Evolutionary conservation across 2,329 filamentous ascomycete species (phyloP).

Genomic region (Aspergillus fumigatiaffinis): DNA sequence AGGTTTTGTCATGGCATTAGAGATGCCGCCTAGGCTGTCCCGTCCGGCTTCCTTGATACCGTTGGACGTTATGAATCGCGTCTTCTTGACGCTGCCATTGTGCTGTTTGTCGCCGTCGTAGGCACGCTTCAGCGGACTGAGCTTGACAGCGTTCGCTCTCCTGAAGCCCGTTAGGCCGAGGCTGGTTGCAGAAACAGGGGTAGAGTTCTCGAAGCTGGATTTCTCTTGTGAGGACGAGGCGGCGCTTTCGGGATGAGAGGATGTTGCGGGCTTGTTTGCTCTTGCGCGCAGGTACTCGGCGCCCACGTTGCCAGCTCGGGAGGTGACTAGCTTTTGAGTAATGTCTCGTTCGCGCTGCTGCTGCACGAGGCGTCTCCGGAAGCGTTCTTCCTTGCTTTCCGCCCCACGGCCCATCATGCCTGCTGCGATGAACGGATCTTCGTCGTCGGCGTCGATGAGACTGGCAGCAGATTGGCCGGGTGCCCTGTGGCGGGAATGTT

Average conservation of each 20-base stretch:
- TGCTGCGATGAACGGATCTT: conserved; percentile 41
- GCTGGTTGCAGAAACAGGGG: conserved; percentile 10
- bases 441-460: conserved; percentile 39
- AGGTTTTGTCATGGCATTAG: conserved; percentile 35
- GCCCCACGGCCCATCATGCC: conserved; percentile 38
- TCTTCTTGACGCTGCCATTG: conserved; percentile 56
- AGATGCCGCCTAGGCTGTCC: conserved; percentile 60
- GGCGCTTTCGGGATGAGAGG: conserved; percentile 4
- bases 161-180: conserved; percentile 26
- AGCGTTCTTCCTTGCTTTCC: conserved; percentile 40
- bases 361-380: conserved; percentile 40
- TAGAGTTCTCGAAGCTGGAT: conserved; percentile 5
- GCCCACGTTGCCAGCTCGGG: conserved; percentile 33
- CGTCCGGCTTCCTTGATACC: conserved; percentile 73
- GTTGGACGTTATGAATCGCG: conserved; percentile 72
- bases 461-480: conserved; percentile 34
- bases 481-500: conserved; percentile 19
- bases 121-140: conserved; percentile 39
- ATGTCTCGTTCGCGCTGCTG: conserved; percentile 45
- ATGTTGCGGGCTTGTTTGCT: conserved; percentile 18
- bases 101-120: conserved; percentile 32
- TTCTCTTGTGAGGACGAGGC: conserved; percentile 8
- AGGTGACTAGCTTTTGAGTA: conserved; percentile 37
- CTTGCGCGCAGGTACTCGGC: conserved; percentile 44
- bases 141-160: conserved; percentile 37